phyloP scores from a whole-genome alignment of 1,284 basidiomycete genomes.

The Ceratobasidium sp. region DNA sequence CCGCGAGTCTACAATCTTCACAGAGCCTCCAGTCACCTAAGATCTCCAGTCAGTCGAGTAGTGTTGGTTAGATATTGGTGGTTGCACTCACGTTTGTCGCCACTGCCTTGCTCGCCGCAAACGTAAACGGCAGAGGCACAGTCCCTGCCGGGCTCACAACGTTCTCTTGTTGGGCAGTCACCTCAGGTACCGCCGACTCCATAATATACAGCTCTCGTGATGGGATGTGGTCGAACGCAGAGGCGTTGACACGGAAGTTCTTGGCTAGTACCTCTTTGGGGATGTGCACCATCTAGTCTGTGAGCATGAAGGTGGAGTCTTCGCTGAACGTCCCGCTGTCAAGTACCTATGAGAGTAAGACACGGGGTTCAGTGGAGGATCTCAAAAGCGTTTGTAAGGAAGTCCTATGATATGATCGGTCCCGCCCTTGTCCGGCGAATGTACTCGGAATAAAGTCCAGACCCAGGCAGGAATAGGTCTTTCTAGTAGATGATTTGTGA shows the following conservation, averaged over 20 bases:
- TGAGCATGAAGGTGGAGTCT: slow-evolving; percentile 72
- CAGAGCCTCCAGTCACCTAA: not conserved
- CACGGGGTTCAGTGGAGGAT: no score
- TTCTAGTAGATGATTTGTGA: no score
- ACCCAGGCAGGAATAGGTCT: no score
- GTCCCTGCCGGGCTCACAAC: no score
- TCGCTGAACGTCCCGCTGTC: slow-evolving; percentile 72
- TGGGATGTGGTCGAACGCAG: slow-evolving; percentile 53
- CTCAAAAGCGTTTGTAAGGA: slow-evolving; percentile 30
- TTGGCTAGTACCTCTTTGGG: slow-evolving; percentile 64
- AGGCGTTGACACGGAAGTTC: slow-evolving; percentile 16
- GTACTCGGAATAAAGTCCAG: no score
- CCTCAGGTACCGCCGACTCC: no score
- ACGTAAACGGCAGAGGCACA: no score
- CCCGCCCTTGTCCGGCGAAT: no score
- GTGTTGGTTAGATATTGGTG: no score
- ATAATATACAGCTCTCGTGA: slow-evolving; percentile 57
- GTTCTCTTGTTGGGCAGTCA: no score
- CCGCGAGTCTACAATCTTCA: slow-evolving; percentile 5
- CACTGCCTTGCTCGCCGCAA: slow-evolving; percentile 63
- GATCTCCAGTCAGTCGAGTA: no score
- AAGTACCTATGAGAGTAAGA: slow-evolving; percentile 67
- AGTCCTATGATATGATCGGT: no score
- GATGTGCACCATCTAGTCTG: slow-evolving; percentile 61
- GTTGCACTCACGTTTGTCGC: slow-evolving; percentile 55